Percentiles rank a stretch among this genome's conserved stretches.
Conservation (phyloP, 192 early-diverging fungal species). For the Coemansia sp. region DNA sequence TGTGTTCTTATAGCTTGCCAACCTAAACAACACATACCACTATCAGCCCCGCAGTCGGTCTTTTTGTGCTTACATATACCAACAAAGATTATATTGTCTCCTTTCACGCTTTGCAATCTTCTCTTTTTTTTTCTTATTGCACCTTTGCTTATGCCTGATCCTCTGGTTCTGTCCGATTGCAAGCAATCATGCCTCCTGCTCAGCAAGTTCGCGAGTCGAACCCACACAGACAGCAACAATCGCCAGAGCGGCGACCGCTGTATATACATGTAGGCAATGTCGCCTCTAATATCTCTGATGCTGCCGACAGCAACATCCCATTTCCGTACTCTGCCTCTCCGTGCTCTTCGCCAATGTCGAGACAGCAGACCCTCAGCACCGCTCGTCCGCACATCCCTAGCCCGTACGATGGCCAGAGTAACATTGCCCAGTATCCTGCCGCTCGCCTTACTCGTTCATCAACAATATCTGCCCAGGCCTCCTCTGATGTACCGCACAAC, state of each 20-base stretch:
- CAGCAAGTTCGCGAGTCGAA: not conserved
- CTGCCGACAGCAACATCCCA: constrained; percentile 5
- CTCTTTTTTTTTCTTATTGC: not conserved
- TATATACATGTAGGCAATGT: constrained; percentile 5
- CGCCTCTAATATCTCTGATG: not conserved
- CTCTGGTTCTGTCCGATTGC: not conserved
- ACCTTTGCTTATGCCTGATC: not conserved
- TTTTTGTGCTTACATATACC: no score
- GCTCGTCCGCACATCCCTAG: not conserved
- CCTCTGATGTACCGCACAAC: not conserved
- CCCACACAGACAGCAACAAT: not conserved
- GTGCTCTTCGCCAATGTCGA: constrained; percentile 9
- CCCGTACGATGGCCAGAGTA: not conserved
- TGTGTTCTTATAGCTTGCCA: not conserved
- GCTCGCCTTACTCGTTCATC: not conserved
- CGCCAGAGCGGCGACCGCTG: not conserved
- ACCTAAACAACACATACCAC: not conserved
- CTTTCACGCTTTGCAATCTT: not conserved
- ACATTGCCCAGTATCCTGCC: not conserved
- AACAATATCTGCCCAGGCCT: not conserved
- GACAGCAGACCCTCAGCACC: not conserved
- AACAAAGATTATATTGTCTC: not conserved
- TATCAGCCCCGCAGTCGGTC: not conserved
- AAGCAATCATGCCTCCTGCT: not conserved
- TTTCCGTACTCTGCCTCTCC: constrained; percentile 8